These are phyloP conservation scores for Neurospora discreta DNA, from an alignment of 495 filamentous ascomycete species.

Conservation along the genomic window DNA sequence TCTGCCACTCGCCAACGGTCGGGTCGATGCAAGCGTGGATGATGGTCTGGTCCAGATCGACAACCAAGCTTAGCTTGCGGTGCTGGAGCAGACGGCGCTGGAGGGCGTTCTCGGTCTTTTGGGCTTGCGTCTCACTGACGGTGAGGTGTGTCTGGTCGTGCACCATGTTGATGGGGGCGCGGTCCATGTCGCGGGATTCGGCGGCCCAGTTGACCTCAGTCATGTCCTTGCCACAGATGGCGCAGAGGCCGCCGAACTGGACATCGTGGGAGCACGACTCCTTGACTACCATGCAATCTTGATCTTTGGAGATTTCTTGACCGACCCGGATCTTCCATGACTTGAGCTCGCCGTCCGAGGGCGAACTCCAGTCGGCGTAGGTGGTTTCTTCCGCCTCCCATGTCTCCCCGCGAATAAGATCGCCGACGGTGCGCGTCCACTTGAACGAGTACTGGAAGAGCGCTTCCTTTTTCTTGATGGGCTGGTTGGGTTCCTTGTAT, in stretches of 20 bases:
- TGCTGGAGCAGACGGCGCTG: conserved; percentile 70
- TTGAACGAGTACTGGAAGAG: conserved; percentile 77
- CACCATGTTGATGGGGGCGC: conserved; percentile 84
- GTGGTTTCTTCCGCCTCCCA: conserved; percentile 46
- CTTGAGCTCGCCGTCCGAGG: conserved; percentile 64
- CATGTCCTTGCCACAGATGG: conserved; percentile 94
- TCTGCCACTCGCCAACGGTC: conserved; percentile 91
- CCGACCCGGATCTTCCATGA: conserved; percentile 67
- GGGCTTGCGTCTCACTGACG: conserved; percentile 63
- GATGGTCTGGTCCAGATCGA: conserved; percentile 96
- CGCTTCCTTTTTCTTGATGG: conserved; percentile 60
- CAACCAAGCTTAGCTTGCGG: conserved; percentile 81
- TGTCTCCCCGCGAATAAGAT: conserved; percentile 55
- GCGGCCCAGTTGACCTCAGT: conserved; percentile 49
- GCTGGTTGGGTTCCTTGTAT: conserved; percentile 62
- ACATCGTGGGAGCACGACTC: conserved; percentile 86
- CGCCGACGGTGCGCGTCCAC: conserved; percentile 61
- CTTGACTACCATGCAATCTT: conserved; percentile 63
- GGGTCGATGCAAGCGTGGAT: conserved; percentile 97
- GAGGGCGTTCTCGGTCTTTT: conserved; percentile 69
- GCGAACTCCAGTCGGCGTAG: conserved; percentile 67
- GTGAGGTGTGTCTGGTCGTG: conserved; percentile 79
- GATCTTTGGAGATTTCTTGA: conserved; percentile 48
- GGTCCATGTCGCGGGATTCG: conserved; percentile 50
- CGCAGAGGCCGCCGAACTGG: conserved; percentile 84